A percentile compares a stretch with the other conserved stretches of the same genome.
Evolutionary conservation across 352 stramenopile species (phyloP).

Genomic region (Aphanomyces euteiches): DNA sequence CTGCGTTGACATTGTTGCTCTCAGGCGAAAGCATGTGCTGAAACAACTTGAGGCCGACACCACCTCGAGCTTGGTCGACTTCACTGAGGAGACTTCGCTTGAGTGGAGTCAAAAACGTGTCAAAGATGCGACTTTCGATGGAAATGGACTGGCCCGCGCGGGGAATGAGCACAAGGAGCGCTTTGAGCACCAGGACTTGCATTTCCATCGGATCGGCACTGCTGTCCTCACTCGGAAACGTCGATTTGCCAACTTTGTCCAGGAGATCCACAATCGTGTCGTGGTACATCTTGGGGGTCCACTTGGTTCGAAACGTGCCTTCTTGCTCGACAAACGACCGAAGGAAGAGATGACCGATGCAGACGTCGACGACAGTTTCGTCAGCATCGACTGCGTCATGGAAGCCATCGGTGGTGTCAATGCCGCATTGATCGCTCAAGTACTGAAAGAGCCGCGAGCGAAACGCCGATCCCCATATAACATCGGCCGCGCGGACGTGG

Average conservation of each 20-base stretch:
- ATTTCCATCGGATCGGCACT: conserved; percentile 61
- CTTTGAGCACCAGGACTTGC: conserved; percentile 76
- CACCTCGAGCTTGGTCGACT: conserved; percentile 47
- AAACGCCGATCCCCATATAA: conserved; percentile 65
- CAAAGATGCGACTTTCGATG: conserved; percentile 55
- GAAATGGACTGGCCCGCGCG: conserved; percentile 50
- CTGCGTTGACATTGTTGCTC: conserved; percentile 48
- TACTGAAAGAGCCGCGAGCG: conserved; percentile 55
- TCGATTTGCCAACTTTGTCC: conserved; percentile 49
- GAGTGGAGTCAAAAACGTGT: conserved; percentile 58
- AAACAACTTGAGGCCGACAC: conserved; percentile 22
- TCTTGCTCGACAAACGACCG: conserved; percentile 76
- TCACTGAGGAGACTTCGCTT: conserved; percentile 62
- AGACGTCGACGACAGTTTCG: conserved; percentile 42
- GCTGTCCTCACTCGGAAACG: conserved; percentile 30
- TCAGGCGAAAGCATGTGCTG: conserved; percentile 51
- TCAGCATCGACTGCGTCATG: not conserved
- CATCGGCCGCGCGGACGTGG: conserved; percentile 64
- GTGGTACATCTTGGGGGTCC: conserved; percentile 67
- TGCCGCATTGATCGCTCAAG: conserved; percentile 64
- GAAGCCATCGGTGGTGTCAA: not conserved
- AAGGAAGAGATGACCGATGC: conserved; percentile 78
- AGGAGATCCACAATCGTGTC: conserved; percentile 57
- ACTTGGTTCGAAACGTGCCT: conserved; percentile 70
- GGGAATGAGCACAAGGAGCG: conserved; percentile 57